Base-by-base conservation (phyloP, 495 filamentous ascomycete genomes). In the Penicillium manginii region DNA sequence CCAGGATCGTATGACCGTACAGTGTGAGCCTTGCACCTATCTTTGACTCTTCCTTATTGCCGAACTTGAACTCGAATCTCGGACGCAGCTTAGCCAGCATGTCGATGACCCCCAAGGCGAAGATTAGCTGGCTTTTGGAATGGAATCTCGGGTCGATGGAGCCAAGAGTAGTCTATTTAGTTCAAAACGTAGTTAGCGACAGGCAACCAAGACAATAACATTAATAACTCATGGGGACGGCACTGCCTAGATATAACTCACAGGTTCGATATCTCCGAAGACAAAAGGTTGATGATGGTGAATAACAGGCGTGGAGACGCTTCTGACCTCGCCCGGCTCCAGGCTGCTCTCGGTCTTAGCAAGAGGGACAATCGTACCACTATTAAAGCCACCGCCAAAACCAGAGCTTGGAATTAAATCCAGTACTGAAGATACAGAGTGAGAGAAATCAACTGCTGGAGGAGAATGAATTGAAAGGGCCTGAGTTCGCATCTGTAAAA, bases 1-100 rank as follows among this genome's bases (percentile, higher is more conserved):
- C 54, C 6, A 62, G 22, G 14, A 77, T 51, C 1, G 74, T 74
- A 22, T 72, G 59, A 0, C 74, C 73, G 57, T 72, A 79, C 19
- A 79, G 40, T 0, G 65, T 68, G 21, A 79, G 64, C 14, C 61
- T 71, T 2, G 62, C 63, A 0, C 66, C 70, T 45, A 74, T 64
- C 4, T 39, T 40, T 3, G 51, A 29, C 3, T 54, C 43, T 10
- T 52, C 35, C 4, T 33, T 9, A 29, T 49, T 46, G 3, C 39
- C 59, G 31, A 65, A 48, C 15, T 57, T 68, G 60, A 65, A 75
- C 1, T 63, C 21, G 32, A 71, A 75, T 0, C 45, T 48, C 1
- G 76, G 73, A 4, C 62, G 48, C 14, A 77, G 61, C 1, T 57
- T 42, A 15, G 55, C 63, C 52, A 71, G 63, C 4, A 63, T 57